phyloP scores from a whole-genome alignment of 257 asterid genomes.

The Thymus mandschuricus region DNA sequence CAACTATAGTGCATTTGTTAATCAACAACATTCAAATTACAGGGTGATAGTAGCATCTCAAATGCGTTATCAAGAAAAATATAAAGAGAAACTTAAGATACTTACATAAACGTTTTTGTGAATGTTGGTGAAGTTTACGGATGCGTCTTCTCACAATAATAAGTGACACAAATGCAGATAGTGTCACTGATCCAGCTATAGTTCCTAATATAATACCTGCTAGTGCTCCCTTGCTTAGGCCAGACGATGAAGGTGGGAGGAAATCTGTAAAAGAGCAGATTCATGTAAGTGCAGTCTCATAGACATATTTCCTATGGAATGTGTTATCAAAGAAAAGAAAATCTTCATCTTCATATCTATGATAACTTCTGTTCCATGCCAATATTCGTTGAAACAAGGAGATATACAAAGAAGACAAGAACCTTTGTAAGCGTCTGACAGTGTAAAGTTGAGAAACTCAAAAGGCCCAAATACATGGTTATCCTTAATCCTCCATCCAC shows the following conservation, averaged over 20 bases:
- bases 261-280: constrained; percentile 46
- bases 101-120: constrained; percentile 69
- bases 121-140: constrained; percentile 42
- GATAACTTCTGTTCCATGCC: neutral
- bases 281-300: constrained; percentile 2
- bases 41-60: neutral
- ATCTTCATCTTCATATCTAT: neutral
- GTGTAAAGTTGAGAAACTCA: constrained; percentile 83
- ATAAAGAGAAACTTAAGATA: constrained; percentile 28
- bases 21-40: neutral
- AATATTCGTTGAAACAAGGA: neutral
- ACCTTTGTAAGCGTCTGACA: constrained; percentile 57
- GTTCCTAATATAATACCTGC: constrained; percentile 79
- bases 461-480: constrained; percentile 75
- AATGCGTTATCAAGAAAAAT: neutral
- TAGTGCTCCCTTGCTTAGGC: constrained; percentile 78
- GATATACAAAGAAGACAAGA: constrained; percentile 38
- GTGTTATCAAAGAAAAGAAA: too few relatives aligned
- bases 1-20: neutral
- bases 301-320: too few relatives aligned
- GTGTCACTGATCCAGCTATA: constrained; percentile 65
- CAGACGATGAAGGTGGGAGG: constrained; percentile 44
- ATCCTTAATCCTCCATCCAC: constrained; percentile 73
- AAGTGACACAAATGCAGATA: constrained; percentile 65
- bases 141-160: constrained; percentile 55